Conservation (phyloP, 306 rosid genomes). For the Argentina anserina region DNA sequence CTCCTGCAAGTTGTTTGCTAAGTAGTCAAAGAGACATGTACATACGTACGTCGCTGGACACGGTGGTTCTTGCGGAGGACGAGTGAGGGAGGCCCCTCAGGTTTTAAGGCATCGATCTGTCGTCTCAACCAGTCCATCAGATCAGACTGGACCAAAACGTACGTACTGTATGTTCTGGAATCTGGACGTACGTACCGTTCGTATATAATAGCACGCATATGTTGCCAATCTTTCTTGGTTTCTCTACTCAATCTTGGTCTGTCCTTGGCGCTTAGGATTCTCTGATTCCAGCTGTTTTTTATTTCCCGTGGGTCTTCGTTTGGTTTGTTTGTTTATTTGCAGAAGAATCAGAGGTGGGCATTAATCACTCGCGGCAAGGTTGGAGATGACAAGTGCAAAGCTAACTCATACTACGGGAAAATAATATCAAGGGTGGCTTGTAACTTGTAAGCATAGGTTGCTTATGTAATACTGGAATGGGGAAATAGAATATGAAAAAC, state of each 20-base stretch:
- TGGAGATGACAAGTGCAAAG: neutral
- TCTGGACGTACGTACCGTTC: neutral
- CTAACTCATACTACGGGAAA: neutral
- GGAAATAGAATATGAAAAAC: neutral
- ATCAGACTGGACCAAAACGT: neutral
- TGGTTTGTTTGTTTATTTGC: neutral
- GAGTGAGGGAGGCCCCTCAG: neutral
- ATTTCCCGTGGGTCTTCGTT: neutral
- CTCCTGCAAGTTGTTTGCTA: too few relatives aligned
- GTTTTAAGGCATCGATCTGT: neutral
- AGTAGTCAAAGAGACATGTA: neutral
- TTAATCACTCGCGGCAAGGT: neutral
- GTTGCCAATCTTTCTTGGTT: neutral
- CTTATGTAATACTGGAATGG: neutral
- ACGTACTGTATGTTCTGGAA: neutral
- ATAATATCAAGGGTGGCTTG: neutral
- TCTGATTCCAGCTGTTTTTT: neutral
- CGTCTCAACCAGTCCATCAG: neutral
- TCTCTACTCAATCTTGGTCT: conserved; percentile 1
- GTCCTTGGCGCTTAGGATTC: neutral
- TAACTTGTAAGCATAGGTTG: neutral
- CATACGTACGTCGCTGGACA: neutral
- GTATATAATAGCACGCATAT: neutral
- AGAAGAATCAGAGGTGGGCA: neutral
- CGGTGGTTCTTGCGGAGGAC: neutral